phyloP scores from a whole-genome alignment of 495 filamentous ascomycete genomes.

The Penicillium canariense region DNA sequence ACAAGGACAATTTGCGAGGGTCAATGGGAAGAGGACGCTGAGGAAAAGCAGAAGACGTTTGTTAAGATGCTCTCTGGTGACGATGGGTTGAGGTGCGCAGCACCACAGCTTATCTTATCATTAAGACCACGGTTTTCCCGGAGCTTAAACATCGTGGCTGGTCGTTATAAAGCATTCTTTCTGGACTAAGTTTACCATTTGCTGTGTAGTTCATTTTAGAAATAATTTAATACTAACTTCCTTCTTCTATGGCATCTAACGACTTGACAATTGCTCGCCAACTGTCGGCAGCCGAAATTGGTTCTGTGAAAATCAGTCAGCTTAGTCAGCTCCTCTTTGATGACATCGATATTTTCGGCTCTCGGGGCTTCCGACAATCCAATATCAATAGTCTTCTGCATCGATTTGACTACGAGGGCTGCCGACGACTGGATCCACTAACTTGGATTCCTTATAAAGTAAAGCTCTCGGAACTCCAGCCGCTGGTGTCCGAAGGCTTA shows the following conservation, averaged over 20 bases:
- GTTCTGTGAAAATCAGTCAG: not conserved
- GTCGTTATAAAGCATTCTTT: too few relatives aligned
- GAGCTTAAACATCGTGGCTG: too few relatives aligned
- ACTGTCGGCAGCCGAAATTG: not conserved
- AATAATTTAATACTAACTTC: too few relatives aligned
- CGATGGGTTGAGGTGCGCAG: too few relatives aligned
- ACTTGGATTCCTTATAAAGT: not conserved
- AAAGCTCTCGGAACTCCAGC: not conserved
- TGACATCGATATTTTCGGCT: not conserved
- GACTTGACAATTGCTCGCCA: not conserved
- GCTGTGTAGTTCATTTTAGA: too few relatives aligned
- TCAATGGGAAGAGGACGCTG: too few relatives aligned
- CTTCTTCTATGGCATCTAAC: not conserved
- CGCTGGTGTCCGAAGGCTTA: not conserved
- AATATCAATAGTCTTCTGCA: not conserved
- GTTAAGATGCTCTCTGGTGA: too few relatives aligned
- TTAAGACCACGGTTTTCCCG: too few relatives aligned
- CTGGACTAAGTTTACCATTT: too few relatives aligned
- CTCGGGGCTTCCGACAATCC: not conserved
- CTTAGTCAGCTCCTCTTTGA: not conserved
- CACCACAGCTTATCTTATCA: too few relatives aligned
- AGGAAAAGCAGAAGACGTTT: too few relatives aligned
- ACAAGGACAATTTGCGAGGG: too few relatives aligned
- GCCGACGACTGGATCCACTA: not conserved
- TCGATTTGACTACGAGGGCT: not conserved